Conservation (phyloP, 148 eudicot genomes). For the Rhododendron williamsianum region DNA sequence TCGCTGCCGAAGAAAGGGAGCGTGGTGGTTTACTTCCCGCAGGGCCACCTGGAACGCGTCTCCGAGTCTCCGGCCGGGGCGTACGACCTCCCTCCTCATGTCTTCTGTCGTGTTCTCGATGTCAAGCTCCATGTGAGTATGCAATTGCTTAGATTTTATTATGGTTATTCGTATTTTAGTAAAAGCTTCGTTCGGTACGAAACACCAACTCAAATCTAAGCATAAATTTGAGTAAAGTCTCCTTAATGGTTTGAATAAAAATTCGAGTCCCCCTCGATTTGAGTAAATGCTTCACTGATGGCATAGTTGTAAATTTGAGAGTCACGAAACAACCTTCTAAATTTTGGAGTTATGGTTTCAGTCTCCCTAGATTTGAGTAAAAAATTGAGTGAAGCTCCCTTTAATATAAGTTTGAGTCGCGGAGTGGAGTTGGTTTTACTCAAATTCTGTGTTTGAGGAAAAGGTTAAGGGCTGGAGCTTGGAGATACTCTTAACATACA, state of each 20-base stretch:
- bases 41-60: constrained; percentile 69
- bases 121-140: constrained; percentile 76
- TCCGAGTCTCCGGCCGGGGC: constrained; percentile 38
- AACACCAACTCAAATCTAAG: not conserved
- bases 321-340: no score
- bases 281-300: not conserved
- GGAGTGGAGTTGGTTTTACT: not conserved
- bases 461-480: not conserved
- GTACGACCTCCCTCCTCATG: constrained; percentile 66
- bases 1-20: constrained; percentile 80
- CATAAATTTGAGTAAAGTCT: not conserved
- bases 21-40: constrained; percentile 79
- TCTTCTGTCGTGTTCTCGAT: constrained; percentile 89
- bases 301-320: not conserved
- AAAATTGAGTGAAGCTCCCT: not conserved
- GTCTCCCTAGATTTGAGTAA: not conserved
- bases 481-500: not conserved
- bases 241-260: not conserved
- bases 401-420: not conserved
- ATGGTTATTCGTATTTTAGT: not conserved
- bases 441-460: not conserved
- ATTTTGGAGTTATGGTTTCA: not conserved
- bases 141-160: no score
- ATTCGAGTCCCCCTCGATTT: not conserved
- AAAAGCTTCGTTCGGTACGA: not conserved